Evolutionary conservation across 2,329 filamentous ascomycete species (phyloP).

Genomic region (Penicillium decumbens): DNA sequence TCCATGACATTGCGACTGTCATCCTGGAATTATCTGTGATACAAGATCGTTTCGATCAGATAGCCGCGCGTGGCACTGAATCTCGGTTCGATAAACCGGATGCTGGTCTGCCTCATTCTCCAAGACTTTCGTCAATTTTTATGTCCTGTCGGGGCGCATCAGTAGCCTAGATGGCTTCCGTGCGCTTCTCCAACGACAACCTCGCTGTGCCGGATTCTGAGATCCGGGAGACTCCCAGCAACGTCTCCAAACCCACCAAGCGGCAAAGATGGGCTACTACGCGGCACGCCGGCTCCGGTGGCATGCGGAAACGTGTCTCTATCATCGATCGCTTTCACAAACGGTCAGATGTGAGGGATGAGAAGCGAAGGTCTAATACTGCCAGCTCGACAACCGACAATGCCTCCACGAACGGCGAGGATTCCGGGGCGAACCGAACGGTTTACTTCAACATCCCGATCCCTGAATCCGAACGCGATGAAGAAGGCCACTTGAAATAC

Average conservation of each 20-base stretch:
- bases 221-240: conserved; percentile 36
- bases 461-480: conserved; percentile 68
- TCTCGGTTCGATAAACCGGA: conserved; percentile 27
- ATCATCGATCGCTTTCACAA: conserved; percentile 72
- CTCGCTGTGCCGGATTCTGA: conserved; percentile 23
- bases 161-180: conserved; percentile 38
- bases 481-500: conserved; percentile 67
- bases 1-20: conserved; percentile 9
- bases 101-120: conserved; percentile 20
- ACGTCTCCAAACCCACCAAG: conserved; percentile 62
- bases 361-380: conserved; percentile 56
- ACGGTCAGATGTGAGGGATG: conserved; percentile 59
- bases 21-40: conserved; percentile 5
- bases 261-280: conserved; percentile 96
- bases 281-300: conserved; percentile 70
- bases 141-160: conserved; percentile 27
- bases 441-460: conserved; percentile 79
- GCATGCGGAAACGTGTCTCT: conserved; percentile 72
- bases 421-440: conserved; percentile 44
- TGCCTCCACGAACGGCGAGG: conserved; percentile 19
- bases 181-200: conserved; percentile 32
- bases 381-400: conserved; percentile 35
- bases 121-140: conserved; percentile 20
- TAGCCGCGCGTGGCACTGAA: conserved; percentile 17
- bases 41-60: neutral